Base-by-base conservation (phyloP, 2,329 filamentous ascomycete genomes). In the Phaeosphaeria sp. region DNA sequence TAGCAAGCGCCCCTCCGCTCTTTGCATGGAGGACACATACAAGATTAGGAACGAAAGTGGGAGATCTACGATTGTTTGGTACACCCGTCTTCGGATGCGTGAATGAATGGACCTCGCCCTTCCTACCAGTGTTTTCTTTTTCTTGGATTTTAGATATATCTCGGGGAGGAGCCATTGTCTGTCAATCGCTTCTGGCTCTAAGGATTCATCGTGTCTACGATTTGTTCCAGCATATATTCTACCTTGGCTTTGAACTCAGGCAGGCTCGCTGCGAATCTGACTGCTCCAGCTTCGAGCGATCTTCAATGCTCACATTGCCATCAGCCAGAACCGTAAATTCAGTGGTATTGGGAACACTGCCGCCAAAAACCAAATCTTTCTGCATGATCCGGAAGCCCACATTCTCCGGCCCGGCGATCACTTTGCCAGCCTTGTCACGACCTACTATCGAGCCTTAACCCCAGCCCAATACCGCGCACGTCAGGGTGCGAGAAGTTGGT, bases 201-300 rank as follows among this genome's bases (percentile, higher is more conserved):
- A n/a, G n/a, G n/a, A n/a, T 86, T 87, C 76, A 87, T 85, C 36
- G 79, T 75, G 50, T 87, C 85, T 18, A 88, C 80, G 0, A 82
- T 79, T 10, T 74, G 69, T 65, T 86, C 84, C 0, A 88, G 70
- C 57, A 83, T 79, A 6, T 62, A 74, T 56, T 80, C 80, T 17
- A 85, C 81, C 52, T 77, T 74, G 7, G 71, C 17, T 6, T 43
- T 42, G 17, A 43, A 43, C 20, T 33, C 22, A 7, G 27, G 10
- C 20, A 51, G 17, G 41, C n/a, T 25, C 20, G 17, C 17, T 2
- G 20, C 18, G 2, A n/a, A 30, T 15, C 10, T 27, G 25, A 13
- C 15, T 10, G 2, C 25, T 33, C 15, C 52, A 25, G 6, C 42
- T 33, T n/a, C 5, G 27, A 36, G 27, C 30, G 51, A 20, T 73